These are phyloP conservation scores for Parastagonospora nodorum DNA, from an alignment of 2,329 filamentous ascomycete species.

Conservation along the genomic window DNA sequence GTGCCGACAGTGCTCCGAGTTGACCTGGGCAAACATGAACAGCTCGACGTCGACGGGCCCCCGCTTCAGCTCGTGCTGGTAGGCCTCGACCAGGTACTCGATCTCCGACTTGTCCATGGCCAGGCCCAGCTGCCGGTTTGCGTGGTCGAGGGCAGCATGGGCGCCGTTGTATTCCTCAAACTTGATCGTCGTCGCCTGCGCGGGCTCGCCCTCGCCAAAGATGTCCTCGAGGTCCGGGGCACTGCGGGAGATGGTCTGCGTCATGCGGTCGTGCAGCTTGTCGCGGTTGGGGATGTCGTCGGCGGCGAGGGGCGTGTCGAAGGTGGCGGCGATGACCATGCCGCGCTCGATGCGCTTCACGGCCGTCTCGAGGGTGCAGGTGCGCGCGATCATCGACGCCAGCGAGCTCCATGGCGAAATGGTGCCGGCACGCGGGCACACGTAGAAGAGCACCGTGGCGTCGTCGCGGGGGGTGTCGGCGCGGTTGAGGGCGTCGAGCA, in stretches of 20 bases:
- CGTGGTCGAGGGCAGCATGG: constrained; percentile 74
- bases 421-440: constrained; percentile 78
- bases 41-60: constrained; percentile 88
- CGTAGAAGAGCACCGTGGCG: constrained; percentile 66
- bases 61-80: constrained; percentile 67
- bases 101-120: constrained; percentile 89
- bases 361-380: constrained; percentile 78
- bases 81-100: constrained; percentile 88
- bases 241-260: constrained; percentile 73
- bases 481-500: constrained; percentile 55
- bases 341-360: constrained; percentile 85
- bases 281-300: constrained; percentile 67
- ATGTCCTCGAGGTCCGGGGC: constrained; percentile 74
- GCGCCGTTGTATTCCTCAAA: constrained; percentile 69
- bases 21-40: constrained; percentile 99
- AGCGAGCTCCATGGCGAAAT: constrained; percentile 98
- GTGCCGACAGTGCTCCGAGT: constrained; percentile 88
- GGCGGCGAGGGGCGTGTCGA: constrained; percentile 58
- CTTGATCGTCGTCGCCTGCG: constrained; percentile 74
- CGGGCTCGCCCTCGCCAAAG: constrained; percentile 73
- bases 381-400: constrained; percentile 89
- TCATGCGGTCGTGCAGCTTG: constrained; percentile 91
- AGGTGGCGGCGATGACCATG: constrained; percentile 71
- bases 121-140: constrained; percentile 83
- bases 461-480: constrained; percentile 57